These are phyloP conservation scores for Phaeotremella fagi DNA, from an alignment of 768 basidiomycete genomes.

Conservation along the genomic window DNA sequence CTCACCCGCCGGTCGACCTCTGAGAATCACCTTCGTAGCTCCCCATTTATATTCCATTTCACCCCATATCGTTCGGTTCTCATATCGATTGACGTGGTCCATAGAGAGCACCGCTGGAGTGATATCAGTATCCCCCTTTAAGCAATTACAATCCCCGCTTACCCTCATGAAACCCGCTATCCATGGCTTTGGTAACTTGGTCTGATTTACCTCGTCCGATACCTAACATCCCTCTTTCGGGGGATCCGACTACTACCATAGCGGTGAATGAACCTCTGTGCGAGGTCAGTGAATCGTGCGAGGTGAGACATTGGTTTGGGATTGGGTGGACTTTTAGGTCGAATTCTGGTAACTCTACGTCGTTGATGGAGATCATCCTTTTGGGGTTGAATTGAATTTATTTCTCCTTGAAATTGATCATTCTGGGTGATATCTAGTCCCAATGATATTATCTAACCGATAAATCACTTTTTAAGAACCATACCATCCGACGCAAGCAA, in stretches of 20 bases:
- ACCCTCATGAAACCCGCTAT: slow-evolving; percentile 42
- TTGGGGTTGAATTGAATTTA: too few species aligned
- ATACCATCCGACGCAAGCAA: too few species aligned
- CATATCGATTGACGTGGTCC: slow-evolving; percentile 92
- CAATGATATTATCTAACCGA: too few species aligned
- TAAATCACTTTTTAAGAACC: too few species aligned
- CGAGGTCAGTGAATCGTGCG: too few species aligned
- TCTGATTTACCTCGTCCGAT: slow-evolving; percentile 44
- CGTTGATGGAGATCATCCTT: too few species aligned
- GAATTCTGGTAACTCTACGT: too few species aligned
- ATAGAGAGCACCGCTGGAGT: slow-evolving; percentile 80
- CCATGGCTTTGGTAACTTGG: slow-evolving; percentile 33
- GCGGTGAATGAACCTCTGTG: slow-evolving; percentile 33
- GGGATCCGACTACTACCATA: slow-evolving; percentile 46
- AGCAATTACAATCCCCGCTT: slow-evolving; percentile 4
- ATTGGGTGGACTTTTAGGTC: too few species aligned
- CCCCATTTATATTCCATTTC: slow-evolving; percentile 81
- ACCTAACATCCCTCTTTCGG: slow-evolving; percentile 44
- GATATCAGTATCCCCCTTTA: too few species aligned
- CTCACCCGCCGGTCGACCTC: slow-evolving; percentile 53
- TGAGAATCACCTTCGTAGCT: slow-evolving; percentile 69
- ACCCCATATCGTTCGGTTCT: slow-evolving; percentile 90
- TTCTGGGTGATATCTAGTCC: too few species aligned
- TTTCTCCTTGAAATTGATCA: too few species aligned
- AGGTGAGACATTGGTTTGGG: too few species aligned